Percentiles rank a stretch among this genome's conserved stretches.
These are phyloP conservation scores for Aspergillus latus DNA, from an alignment of 2,329 filamentous ascomycete species.

Conservation along the genomic window DNA sequence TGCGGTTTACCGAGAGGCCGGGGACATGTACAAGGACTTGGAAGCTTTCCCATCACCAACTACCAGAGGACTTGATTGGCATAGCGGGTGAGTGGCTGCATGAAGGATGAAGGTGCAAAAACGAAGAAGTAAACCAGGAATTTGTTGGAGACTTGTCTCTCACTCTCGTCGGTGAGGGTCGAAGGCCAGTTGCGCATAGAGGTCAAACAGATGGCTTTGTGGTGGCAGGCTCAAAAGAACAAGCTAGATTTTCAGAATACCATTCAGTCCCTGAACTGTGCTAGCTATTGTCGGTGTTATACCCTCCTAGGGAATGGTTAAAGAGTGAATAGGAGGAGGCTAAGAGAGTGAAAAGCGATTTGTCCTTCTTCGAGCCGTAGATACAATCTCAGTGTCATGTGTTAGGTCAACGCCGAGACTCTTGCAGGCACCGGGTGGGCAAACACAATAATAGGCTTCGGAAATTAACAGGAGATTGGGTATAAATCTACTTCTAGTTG, in stretches of 20 bases:
- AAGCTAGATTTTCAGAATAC: background rate
- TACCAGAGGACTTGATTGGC: background rate
- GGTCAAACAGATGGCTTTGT: background rate
- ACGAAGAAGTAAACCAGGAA: background rate
- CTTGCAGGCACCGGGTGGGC: constrained; percentile 8
- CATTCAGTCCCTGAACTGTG: background rate
- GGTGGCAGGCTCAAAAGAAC: background rate
- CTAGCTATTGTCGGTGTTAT: background rate
- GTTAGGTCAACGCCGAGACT: background rate
- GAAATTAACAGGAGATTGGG: background rate
- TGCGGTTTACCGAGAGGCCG: background rate
- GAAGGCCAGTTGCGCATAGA: background rate
- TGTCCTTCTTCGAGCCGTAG: background rate
- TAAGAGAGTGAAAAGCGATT: background rate
- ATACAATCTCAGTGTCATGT: background rate
- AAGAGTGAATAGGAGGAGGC: background rate
- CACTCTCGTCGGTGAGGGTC: background rate
- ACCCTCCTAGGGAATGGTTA: background rate
- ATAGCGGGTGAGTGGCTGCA: background rate
- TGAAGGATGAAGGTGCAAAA: background rate
- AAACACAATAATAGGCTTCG: constrained; percentile 5
- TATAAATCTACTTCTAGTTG: background rate
- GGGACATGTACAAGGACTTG: background rate
- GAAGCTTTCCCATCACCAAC: background rate
- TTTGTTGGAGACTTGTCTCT: background rate